Evolutionary conservation across 495 filamentous ascomycete species (phyloP).

Genomic region (Evansstolkia leycettana): DNA sequence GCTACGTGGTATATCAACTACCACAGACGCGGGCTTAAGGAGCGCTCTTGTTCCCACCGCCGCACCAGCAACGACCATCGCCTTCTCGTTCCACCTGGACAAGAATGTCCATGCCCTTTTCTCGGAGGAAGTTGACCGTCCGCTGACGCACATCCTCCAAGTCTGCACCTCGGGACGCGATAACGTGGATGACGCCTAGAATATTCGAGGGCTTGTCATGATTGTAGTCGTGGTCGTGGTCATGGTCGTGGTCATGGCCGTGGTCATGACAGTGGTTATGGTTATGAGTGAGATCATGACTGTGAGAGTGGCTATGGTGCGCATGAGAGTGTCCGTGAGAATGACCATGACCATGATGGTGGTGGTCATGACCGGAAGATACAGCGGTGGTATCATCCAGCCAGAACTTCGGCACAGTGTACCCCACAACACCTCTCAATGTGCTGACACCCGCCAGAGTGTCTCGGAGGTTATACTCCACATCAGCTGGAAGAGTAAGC

Average conservation of each 20-base stretch:
- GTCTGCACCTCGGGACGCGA: slow-evolving; percentile 55
- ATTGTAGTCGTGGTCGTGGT: slow-evolving; percentile 6
- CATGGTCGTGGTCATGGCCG: slow-evolving; percentile 3
- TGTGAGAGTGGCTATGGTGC: slow-evolving; percentile 11
- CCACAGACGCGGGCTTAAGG: too few species aligned
- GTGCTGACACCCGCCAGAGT: slow-evolving; percentile 73
- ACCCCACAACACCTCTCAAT: slow-evolving; percentile 73
- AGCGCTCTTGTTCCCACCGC: slow-evolving; percentile 22
- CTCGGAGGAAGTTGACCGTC: slow-evolving; percentile 41
- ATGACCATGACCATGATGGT: slow-evolving; percentile 15
- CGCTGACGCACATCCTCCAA: slow-evolving; percentile 66
- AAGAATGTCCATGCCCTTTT: slow-evolving; percentile 56
- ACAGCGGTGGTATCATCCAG: slow-evolving; percentile 53
- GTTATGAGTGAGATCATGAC: slow-evolving; percentile 13
- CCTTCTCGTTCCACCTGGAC: slow-evolving; percentile 69
- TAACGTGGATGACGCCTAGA: slow-evolving; percentile 73
- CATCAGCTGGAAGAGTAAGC: slow-evolving; percentile 70
- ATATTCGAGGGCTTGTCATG: slow-evolving; percentile 33
- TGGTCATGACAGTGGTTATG: slow-evolving; percentile 4
- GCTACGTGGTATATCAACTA: too few species aligned
- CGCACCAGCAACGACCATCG: slow-evolving; percentile 72
- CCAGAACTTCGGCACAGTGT: slow-evolving; percentile 89
- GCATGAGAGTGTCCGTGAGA: slow-evolving; percentile 11
- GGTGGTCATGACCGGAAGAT: slow-evolving; percentile 16
- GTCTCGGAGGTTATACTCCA: slow-evolving; percentile 81